Base-by-base conservation (phyloP, 2,329 filamentous ascomycete genomes). In the Phialemoniopsis sp. region DNA sequence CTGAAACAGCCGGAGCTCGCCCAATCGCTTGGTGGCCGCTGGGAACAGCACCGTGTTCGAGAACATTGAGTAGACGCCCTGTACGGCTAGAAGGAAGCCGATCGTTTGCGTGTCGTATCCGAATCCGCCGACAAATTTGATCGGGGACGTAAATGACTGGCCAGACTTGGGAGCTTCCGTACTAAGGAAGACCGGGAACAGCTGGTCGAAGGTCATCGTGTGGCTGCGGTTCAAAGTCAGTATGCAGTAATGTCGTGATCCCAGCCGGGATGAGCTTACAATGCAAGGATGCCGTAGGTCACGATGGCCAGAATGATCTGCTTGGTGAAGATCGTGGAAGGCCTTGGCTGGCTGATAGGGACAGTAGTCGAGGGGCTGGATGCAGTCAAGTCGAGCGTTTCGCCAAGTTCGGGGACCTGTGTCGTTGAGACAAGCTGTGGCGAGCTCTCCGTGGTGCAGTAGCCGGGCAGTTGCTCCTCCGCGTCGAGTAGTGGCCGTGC, bases 171-270 rank as follows among this genome's bases (percentile, higher is more conserved):
- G 73, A 9, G 67, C 59, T 13, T 65, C 64, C 33, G 87, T 87
- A 60, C 87, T 91, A 56, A 98, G 79, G 51, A 98, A 89, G 3
- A 96, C 87, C 0, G 93, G 91, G 51, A 97, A 82, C 36, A 97
- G 76, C 56, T 95, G 87, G 63, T 98, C 93, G 52, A 95, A 93
- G 0, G 90, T 94, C 64, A 98, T 96, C 12, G 91, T 96, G 66
- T 97, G 91, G 67, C 90, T 95, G 26, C n/a, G 12, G 12, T 15
- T n/a, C 12, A 36, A 7, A 9, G 18, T 31, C 17, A 16, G 21
- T n/a, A n/a, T n/a, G 28, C 15, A 15, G 28, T 9, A 13, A 14
- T 28, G 15, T 17, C 12, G 15, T 21, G 32, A 29, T 21, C 15
- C 14, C 26, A 43, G 49, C 44, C 49, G 40, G 53, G 37, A 40